Evolutionary conservation across 495 filamentous ascomycete species (phyloP).

Genomic region (Xylaria flabelliformis): DNA sequence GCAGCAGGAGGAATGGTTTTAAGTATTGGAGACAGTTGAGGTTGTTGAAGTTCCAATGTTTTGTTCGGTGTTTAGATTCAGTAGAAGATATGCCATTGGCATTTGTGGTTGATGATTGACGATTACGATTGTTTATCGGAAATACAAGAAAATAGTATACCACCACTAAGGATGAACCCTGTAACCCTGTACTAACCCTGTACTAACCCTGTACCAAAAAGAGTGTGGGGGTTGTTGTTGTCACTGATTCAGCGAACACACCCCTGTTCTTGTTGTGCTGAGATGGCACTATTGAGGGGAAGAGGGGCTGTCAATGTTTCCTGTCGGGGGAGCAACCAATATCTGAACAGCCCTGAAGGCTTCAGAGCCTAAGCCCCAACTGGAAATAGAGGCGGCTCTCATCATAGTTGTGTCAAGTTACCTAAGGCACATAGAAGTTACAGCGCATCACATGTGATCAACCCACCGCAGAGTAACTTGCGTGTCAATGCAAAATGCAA

Average conservation of each 20-base stretch:
- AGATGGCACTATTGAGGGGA: conserved; percentile 6
- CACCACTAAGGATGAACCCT: neutral
- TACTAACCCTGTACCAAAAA: neutral
- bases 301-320: conserved; percentile 12
- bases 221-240: neutral
- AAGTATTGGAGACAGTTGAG: neutral
- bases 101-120: neutral
- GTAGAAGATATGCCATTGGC: neutral
- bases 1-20: neutral
- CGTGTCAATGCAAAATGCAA: conserved; percentile 4
- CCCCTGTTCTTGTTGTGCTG: neutral
- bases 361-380: neutral
- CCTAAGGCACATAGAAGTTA: neutral
- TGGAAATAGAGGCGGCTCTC: neutral
- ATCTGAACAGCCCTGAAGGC: neutral
- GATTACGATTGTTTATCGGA: conserved; percentile 9
- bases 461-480: neutral
- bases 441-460: conserved; percentile 8
- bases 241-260: neutral
- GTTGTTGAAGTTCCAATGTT: conserved; percentile 1
- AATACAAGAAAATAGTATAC: neutral
- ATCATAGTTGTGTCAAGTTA: neutral
- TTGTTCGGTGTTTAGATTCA: conserved; percentile 1
- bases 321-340: conserved; percentile 17
- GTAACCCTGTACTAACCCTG: neutral